Base-by-base conservation (phyloP, 2,329 filamentous ascomycete species). In the Ampelomyces quisqualis region DNA sequence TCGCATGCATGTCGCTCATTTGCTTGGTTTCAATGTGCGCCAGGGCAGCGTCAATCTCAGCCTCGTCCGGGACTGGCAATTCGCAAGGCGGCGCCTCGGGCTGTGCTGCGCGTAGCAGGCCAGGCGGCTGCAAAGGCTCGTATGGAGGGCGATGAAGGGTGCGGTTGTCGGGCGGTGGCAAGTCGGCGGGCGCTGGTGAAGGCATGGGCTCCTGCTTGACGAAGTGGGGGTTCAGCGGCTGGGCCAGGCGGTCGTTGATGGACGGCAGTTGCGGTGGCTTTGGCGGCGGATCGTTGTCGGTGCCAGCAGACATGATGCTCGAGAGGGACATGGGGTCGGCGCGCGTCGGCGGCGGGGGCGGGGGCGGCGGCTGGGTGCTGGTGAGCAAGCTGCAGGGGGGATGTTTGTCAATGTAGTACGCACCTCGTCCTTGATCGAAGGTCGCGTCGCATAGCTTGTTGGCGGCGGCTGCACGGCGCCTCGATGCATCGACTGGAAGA, bases 301-400 rank as follows among this genome's bases (percentile, higher is more conserved):
- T 78, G 53, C 81, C 90, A 3, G 89, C 91, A 11, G 89, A 91
- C 29, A 97, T 83, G 45, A 97, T 94, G 65, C 90, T 96, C 53
- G 89, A 93, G 62, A 97, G 93, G 4, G 90, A 93, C 90, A 96
- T 96, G 38, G 90, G 86, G 65, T 95, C 87, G 43, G 85, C 84
- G 65, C 90, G 83, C 34, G 85, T 86, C 80, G 86, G 80, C 37
- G 85, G 88, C 81, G 90, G 66, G 22, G 55, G 49, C 62, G 86
- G 80, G 36, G 85, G 88, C 81, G 90, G 66, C 23, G 55, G 49
- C 62, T 62, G 42, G 43, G 27, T 31, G 38, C 29, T 27, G 36
- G 58, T 62, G 40, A 67, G 58, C 40, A 33, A 24, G 17, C 14
- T 42, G 21, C 42, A 33, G 39, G 20, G 29, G 17, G 32, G n/a